Evolutionary conservation across 768 basidiomycete species (phyloP).

Genomic region (Kwoniella dejecticola): DNA sequence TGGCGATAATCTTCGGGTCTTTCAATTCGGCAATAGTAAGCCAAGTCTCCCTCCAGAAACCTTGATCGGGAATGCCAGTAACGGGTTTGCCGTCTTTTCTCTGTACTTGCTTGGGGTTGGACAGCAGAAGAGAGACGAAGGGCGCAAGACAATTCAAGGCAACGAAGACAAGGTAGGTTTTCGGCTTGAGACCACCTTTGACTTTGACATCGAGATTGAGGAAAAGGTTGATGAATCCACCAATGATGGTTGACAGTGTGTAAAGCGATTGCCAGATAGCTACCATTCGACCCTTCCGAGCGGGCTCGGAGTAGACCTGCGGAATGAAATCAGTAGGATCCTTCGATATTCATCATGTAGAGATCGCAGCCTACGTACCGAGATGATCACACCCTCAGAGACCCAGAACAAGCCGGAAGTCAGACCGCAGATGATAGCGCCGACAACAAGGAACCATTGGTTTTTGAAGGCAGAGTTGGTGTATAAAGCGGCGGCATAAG

Average conservation of each 20-base stretch:
- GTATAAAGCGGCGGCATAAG: slow-evolving; percentile 23
- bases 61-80: slow-evolving; percentile 16
- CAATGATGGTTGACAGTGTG: slow-evolving; percentile 13
- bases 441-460: slow-evolving; percentile 24
- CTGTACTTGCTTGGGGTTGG: slow-evolving; percentile 25
- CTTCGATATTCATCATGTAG: neutral
- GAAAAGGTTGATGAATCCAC: slow-evolving; percentile 21
- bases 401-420: slow-evolving; percentile 28
- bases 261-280: slow-evolving; percentile 23
- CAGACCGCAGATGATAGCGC: slow-evolving; percentile 23
- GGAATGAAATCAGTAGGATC: too few relatives aligned
- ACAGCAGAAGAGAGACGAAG: slow-evolving; percentile 17
- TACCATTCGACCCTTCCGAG: slow-evolving; percentile 16
- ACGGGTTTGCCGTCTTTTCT: slow-evolving; percentile 22
- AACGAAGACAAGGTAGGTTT: slow-evolving; percentile 24
- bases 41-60: slow-evolving; percentile 24
- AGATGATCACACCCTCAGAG: slow-evolving; percentile 18
- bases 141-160: slow-evolving; percentile 22
- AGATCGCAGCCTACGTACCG: neutral
- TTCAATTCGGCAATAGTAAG: slow-evolving; percentile 15
- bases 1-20: slow-evolving; percentile 19
- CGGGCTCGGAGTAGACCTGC: slow-evolving; percentile 22
- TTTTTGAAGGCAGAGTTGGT: slow-evolving; percentile 18
- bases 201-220: slow-evolving; percentile 24
- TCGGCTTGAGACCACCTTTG: slow-evolving; percentile 20